Conservation (phyloP, 345 rosid species). For the rapeseed (Brassica napus) region Da-Ae NC_063448.1:2732001-2732500, state of each 20-base stretch:
- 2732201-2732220: neutral
- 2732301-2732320: constrained; percentile 5
- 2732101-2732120: constrained; percentile 64
- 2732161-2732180: neutral
- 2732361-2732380: neutral
- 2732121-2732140: constrained; percentile 49
- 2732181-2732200: neutral
- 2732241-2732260: constrained; percentile 75
- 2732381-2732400: neutral
- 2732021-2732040: constrained; percentile 67
- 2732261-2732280: constrained; percentile 74
- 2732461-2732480: constrained; percentile 72
- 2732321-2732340: neutral
- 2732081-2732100: constrained; percentile 65
- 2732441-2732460: constrained; percentile 84
- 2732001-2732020: neutral
- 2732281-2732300: constrained; percentile 66
- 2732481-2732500: constrained; percentile 79
- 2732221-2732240: constrained; percentile 57
- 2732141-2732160: neutral
- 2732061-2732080: constrained; percentile 71
- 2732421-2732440: constrained; percentile 90
- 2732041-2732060: constrained; percentile 73
- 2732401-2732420: neutral
- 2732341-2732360: neutral